Evolutionary conservation across 768 basidiomycete species (phyloP), one percentile per base, ranked within the genome.

Genomic region (Clitopilus hobsonii): DNA sequence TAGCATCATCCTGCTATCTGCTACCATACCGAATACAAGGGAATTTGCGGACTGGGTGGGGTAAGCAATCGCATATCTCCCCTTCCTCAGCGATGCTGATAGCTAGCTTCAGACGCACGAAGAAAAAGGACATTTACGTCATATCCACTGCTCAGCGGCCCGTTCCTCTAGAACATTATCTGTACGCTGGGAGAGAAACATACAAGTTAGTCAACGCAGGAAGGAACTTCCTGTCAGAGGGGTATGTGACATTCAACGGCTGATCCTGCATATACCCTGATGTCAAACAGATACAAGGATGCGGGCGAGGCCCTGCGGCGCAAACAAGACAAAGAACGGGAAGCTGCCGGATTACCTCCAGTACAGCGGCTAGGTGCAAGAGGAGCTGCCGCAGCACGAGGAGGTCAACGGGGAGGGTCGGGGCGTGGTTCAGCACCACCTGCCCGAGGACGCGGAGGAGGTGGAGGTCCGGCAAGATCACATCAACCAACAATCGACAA

Each of bases 1-100:
- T 67, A 96, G 90, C 69, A 98, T 99, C 65, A 98, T 99, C 54
- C 76, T 99, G 38, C 76, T 99, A 14, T 98, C 95, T 2, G 97
- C 97, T 7, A 99, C 97, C 1, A 96, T 99, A 0, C 95, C 97
- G 6, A 99, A 99, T 65, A 93, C 95, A 11, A 92, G 89, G 66
- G 97, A 98, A 65, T 99, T 99, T 65, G 97, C 97, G 3, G 94
- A 94, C 61, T 99, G 97, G 97, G 96, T 98, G 56, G 97, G 97
- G 96, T 98, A 67, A 66, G 88, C 67, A 49, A 22, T 24, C 25
- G 36, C 27, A 18, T 53, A 53, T 13, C 14, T 45, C 28, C 38
- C 25, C 22, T 24, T 47, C n/a, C 27, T 51, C 32, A 18, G 25
- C 13, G 10, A 20, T 45, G 13, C n/a, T 52, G 56, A 56, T 61